Percentiles rank a stretch among this genome's conserved stretches.
phyloP scores from a whole-genome alignment of 129 eudicot genomes.

The Tagetes erecta region DNA sequence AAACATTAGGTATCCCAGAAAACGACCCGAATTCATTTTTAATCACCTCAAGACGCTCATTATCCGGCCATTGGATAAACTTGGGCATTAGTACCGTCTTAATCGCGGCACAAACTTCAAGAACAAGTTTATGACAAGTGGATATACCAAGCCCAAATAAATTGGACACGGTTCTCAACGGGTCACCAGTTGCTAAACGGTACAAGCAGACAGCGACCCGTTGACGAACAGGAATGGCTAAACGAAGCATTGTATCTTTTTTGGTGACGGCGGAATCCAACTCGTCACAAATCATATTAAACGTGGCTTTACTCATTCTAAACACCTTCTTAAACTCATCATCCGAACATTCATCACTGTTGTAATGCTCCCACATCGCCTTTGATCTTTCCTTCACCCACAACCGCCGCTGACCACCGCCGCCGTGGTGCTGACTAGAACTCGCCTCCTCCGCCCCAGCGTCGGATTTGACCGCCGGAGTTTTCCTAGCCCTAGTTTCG shows the following conservation, averaged over 20 bases:
- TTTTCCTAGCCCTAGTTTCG: slow-evolving; percentile 26
- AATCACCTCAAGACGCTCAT: slow-evolving; percentile 26
- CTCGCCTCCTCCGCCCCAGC: slow-evolving; percentile 24
- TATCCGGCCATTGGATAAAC: slow-evolving; percentile 68
- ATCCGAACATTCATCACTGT: slow-evolving; percentile 61
- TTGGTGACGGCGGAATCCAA: slow-evolving; percentile 60
- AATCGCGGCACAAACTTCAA: slow-evolving; percentile 74
- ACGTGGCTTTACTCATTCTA: slow-evolving; percentile 68
- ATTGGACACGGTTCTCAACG: slow-evolving; percentile 64
- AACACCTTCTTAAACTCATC: slow-evolving; percentile 63
- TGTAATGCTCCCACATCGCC: slow-evolving; percentile 78
- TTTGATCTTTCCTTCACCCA: slow-evolving; percentile 87
- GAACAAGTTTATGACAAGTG: slow-evolving; percentile 74
- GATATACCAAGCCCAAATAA: slow-evolving; percentile 74
- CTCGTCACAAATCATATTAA: slow-evolving; percentile 64
- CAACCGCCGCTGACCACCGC: slow-evolving; percentile 43
- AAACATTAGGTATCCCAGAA: slow-evolving; percentile 57
- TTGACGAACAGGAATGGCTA: slow-evolving; percentile 75
- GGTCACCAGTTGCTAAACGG: slow-evolving; percentile 85
- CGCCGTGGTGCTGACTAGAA: slow-evolving; percentile 6
- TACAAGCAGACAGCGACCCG: slow-evolving; percentile 82
- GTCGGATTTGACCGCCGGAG: slow-evolving; percentile 21
- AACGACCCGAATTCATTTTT: slow-evolving; percentile 41
- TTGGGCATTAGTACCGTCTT: slow-evolving; percentile 63
- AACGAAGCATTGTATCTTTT: slow-evolving; percentile 68